A percentile compares a stretch with the other conserved stretches of the same genome.
phyloP scores from a whole-genome alignment of 2,329 filamentous ascomycete species.

The Zarea fungicola region DNA sequence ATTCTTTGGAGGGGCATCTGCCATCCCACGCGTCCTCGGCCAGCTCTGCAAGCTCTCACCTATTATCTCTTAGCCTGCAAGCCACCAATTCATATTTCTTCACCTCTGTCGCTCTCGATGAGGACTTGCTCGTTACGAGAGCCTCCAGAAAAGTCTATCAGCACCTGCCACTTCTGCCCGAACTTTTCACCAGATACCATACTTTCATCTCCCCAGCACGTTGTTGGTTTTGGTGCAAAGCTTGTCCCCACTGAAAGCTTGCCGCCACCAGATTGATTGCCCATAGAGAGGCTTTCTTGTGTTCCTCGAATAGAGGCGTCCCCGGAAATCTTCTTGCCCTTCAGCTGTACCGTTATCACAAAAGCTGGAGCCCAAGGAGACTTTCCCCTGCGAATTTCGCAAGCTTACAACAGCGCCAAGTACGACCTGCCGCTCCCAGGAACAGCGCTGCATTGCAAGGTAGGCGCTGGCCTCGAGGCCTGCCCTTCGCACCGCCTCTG shows the following conservation, averaged over 20 bases:
- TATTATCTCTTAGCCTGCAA: conserved; percentile 1
- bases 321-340: neutral
- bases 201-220: too few relatives aligned
- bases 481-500: conserved; percentile 1
- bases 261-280: too few relatives aligned
- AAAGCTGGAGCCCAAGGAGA: neutral
- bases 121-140: too few relatives aligned
- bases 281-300: too few relatives aligned
- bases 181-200: too few relatives aligned
- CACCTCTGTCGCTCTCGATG: neutral
- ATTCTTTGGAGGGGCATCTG: conserved; percentile 1
- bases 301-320: neutral
- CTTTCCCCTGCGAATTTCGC: neutral
- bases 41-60: neutral
- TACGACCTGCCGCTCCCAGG: neutral
- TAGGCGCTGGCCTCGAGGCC: conserved; percentile 4
- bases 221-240: too few relatives aligned
- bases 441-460: conserved; percentile 4
- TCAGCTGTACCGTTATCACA: neutral
- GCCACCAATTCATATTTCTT: conserved; percentile 9
- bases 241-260: too few relatives aligned
- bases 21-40: conserved; percentile 5
- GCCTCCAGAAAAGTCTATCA: too few relatives aligned
- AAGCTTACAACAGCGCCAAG: neutral
- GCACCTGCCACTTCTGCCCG: too few relatives aligned